Conservation (phyloP, 805 yeast genomes). For the Phaffomyces antillensis region DNA sequence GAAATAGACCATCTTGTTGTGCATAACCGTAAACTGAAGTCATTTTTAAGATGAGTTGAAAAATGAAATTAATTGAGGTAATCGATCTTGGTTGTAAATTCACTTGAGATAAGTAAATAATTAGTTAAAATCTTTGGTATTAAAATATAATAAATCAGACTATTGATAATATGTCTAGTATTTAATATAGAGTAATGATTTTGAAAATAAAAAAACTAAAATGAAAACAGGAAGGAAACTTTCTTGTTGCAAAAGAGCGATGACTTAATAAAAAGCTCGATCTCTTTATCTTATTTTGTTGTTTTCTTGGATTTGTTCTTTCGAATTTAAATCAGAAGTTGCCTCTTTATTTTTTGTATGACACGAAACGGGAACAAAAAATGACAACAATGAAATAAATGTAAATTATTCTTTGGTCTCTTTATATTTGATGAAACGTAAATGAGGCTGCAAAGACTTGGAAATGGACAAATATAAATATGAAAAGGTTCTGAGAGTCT, state of each 20-base stretch:
- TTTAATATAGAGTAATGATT: too few relatives aligned
- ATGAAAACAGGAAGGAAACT: not conserved
- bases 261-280: conserved; percentile 39
- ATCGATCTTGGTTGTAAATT: too few relatives aligned
- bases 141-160: too few relatives aligned
- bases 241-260: conserved; percentile 22
- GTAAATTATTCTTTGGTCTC: too few relatives aligned
- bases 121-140: too few relatives aligned
- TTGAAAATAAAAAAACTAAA: not conserved
- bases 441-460: conserved; percentile 1
- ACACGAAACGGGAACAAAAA: not conserved
- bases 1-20: conserved; percentile 7
- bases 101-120: too few relatives aligned
- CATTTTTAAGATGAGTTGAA: conserved; percentile 9
- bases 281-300: conserved; percentile 1
- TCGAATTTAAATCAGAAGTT: not conserved
- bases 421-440: not conserved
- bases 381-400: not conserved
- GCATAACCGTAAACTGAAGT: conserved; percentile 18
- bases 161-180: too few relatives aligned
- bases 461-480: not conserved
- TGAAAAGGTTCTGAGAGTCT: too few relatives aligned
- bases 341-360: not conserved
- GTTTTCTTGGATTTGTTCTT: not conserved
- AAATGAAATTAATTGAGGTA: not conserved